Evolutionary conservation across 2,329 filamentous ascomycete species (phyloP).

Genomic region (Lizonia empirigonia): DNA sequence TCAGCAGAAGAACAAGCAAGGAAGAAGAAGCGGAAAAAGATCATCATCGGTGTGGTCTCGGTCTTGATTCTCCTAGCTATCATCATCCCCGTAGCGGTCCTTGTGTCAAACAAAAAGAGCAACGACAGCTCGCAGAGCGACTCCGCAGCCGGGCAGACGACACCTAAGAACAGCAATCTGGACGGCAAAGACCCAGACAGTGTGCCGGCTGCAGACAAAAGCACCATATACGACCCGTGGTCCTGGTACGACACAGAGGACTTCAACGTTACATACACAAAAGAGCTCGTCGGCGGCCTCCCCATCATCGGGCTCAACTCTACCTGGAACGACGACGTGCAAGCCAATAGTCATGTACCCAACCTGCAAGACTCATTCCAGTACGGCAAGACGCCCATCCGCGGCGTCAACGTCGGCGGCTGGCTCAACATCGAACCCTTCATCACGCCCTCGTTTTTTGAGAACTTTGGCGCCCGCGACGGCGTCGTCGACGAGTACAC

Average conservation of each 20-base stretch:
- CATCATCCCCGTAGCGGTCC: slow-evolving; percentile 54
- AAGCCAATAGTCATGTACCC: slow-evolving; percentile 80
- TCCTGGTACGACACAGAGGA: slow-evolving; percentile 88
- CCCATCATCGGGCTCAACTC: slow-evolving; percentile 87
- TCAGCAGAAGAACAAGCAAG: slow-evolving; percentile 48
- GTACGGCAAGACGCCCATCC: slow-evolving; percentile 78
- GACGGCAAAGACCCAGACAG: slow-evolving; percentile 51
- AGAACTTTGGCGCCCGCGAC: slow-evolving; percentile 64
- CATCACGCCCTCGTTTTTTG: slow-evolving; percentile 91
- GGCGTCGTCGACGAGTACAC: slow-evolving; percentile 88
- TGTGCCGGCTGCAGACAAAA: slow-evolving; percentile 65
- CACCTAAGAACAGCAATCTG: slow-evolving; percentile 54
- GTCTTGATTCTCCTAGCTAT: slow-evolving; percentile 53
- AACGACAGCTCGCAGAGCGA: slow-evolving; percentile 17
- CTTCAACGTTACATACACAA: slow-evolving; percentile 95
- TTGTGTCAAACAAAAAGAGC: slow-evolving; percentile 53
- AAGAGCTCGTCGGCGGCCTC: slow-evolving; percentile 81
- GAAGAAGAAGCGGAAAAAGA: slow-evolving; percentile 58
- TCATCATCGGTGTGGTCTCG: slow-evolving; percentile 51
- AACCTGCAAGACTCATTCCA: slow-evolving; percentile 77
- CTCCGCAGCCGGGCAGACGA: slow-evolving; percentile 24
- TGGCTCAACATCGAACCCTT: slow-evolving; percentile 96
- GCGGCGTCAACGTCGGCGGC: slow-evolving; percentile 90
- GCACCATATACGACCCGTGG: slow-evolving; percentile 84
- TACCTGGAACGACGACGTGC: slow-evolving; percentile 81